Percentiles rank a stretch among this genome's conserved stretches.
Evolutionary conservation across 129 eudicot species (phyloP).

Genomic region (Cynara cardunculus): DNA sequence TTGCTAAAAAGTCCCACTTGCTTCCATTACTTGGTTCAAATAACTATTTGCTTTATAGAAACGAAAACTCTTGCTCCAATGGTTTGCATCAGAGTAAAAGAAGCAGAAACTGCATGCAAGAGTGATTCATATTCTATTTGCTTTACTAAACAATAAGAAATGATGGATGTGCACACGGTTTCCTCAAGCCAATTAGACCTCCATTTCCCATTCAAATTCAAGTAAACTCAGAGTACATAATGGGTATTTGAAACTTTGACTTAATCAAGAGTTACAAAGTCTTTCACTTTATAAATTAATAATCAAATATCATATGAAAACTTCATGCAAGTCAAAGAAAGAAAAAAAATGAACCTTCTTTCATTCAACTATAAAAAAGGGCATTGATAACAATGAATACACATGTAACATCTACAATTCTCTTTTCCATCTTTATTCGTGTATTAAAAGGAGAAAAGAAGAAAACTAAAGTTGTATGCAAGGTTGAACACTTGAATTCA

Average conservation of each 20-base stretch:
- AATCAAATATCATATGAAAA: neutral
- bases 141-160: no score
- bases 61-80: no score
- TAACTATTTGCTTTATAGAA: no score
- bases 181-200: constrained; percentile 15
- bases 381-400: constrained; percentile 21
- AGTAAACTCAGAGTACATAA: constrained; percentile 17
- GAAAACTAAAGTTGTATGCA: constrained; percentile 20
- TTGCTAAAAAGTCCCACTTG: neutral
- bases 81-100: no score
- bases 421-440: constrained; percentile 3
- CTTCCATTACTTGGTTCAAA: no score
- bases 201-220: constrained; percentile 20
- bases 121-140: no score
- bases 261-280: constrained; percentile 16
- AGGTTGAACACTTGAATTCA: constrained; percentile 14
- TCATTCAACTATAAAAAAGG: constrained; percentile 24
- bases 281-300: neutral
- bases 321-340: neutral
- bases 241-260: constrained; percentile 6
- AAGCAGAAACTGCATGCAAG: no score
- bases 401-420: constrained; percentile 20
- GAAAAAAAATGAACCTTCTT: neutral
- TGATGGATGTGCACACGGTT: constrained; percentile 12
- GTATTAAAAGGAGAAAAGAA: no score